phyloP scores from a whole-genome alignment of 2,329 filamentous ascomycete genomes.

The Fusarium nodosum region DNA sequence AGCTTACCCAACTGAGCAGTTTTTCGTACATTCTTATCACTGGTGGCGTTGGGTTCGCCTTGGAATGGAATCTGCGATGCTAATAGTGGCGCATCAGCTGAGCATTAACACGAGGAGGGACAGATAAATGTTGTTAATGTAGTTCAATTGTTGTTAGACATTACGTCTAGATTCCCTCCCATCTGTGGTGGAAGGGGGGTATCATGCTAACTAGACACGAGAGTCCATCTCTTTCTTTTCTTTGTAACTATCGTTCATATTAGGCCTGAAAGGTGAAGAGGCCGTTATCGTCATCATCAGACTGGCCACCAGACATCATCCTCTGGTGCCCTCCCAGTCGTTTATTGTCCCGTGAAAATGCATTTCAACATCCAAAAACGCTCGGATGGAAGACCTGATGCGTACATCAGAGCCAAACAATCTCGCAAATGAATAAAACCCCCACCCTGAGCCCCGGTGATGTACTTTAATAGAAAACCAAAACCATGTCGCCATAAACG shows the following conservation, averaged over 20 bases:
- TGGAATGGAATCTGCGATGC: background rate
- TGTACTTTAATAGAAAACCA: constrained; percentile 19
- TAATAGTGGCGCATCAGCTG: background rate
- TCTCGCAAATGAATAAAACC: constrained; percentile 39
- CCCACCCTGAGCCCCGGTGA: constrained; percentile 22
- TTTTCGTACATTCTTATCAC: background rate
- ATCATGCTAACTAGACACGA: constrained; percentile 36
- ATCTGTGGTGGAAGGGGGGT: constrained; percentile 21
- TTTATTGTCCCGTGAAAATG: constrained; percentile 38
- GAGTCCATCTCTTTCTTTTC: constrained; percentile 38
- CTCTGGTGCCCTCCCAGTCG: constrained; percentile 26
- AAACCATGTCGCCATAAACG: constrained; percentile 35
- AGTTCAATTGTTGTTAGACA: constrained; percentile 42
- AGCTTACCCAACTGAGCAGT: background rate
- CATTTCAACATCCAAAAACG: constrained; percentile 31
- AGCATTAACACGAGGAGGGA: background rate
- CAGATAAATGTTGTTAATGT: constrained; percentile 2
- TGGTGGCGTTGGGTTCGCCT: constrained; percentile 8
- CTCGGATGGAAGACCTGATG: constrained; percentile 38
- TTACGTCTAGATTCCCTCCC: constrained; percentile 42
- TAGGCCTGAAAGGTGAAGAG: constrained; percentile 26
- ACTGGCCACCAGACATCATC: constrained; percentile 30
- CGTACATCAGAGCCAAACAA: constrained; percentile 48
- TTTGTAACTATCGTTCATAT: constrained; percentile 36
- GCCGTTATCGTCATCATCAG: constrained; percentile 46